Base-by-base conservation (phyloP, 1,139 yeast species). In the Debaryomycetaceae sp. region DNA sequence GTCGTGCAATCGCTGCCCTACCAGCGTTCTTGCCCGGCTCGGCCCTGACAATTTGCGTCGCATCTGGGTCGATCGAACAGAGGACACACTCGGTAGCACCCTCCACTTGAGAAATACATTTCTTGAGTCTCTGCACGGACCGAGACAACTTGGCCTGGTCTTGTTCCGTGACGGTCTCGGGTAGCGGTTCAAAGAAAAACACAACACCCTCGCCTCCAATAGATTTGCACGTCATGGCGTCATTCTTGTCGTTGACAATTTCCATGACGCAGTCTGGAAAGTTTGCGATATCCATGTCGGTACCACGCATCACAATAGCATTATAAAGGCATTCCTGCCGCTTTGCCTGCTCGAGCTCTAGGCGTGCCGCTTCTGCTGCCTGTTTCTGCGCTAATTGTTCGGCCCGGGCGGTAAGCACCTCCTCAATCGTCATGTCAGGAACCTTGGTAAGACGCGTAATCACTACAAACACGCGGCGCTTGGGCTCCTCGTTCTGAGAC, bases 401-500 rank as follows among this genome's bases (percentile, higher is more conserved):
- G 22, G 54, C 47, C 30, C 52, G 65, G 26, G 58, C 55, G 14
- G 37, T 44, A 6, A 54, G 30, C 1, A 55, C 55, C 14, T 48
- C 49, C 15, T 41, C 44, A n/a, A 64, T 48, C 3, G 53, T 45
- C 25, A 47, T 31, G 2, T 37, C 28, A 2, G 69, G 68, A 3
- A 48, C 38, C 4, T 35, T 39, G 0, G 73, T 37, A 33, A 47
- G 46, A 27, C 62, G 55, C 3, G 62, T 54, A 7, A 62, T 44
- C 32, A 68, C 71, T 11, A 85, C 62, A 36, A 71, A 77, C 1
- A 83, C 87, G 11, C 78, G 71, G 37, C 95, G 54, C 32, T 73
- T 64, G 0, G 95, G 95, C 38, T 83, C 95, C 2, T 70, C 70
- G 47, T 83, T 95, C 40, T 81, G 87, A 2, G 90, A 72, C 43